Evolutionary conservation across 345 rosid species (phyloP).

Genomic region (Turritis glabra): DNA sequence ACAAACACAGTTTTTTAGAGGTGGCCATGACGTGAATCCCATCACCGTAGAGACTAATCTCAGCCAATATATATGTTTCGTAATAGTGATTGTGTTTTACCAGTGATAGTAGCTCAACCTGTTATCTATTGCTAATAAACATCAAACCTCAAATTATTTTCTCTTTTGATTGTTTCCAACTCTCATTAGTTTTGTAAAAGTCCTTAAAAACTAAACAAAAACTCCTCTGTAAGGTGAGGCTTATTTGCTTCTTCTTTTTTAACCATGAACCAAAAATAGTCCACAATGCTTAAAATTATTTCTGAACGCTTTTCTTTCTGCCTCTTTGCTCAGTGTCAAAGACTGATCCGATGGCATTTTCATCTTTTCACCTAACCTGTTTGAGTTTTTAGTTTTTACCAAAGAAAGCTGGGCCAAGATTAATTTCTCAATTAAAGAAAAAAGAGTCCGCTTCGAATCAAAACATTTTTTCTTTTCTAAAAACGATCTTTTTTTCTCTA

Average conservation of each 20-base stretch:
- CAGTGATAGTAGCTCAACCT: background rate
- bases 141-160: background rate
- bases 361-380: background rate
- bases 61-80: background rate
- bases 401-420: background rate
- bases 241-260: background rate
- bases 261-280: background rate
- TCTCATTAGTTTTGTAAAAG: background rate
- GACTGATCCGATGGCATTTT: background rate
- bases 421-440: background rate
- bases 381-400: background rate
- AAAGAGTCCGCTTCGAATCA: no score
- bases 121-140: no score
- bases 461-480: no score
- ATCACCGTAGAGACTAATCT: slow-evolving; percentile 42
- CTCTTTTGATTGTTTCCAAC: background rate
- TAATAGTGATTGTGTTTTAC: background rate
- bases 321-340: background rate
- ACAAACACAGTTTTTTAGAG: slow-evolving; percentile 13
- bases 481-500: no score
- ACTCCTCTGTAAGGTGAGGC: background rate
- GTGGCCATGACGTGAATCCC: slow-evolving; percentile 57
- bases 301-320: background rate
- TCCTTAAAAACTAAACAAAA: background rate
- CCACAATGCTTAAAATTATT: background rate